Evolutionary conservation across 768 basidiomycete genomes (phyloP).

Genomic region (Lepiota venenata): DNA sequence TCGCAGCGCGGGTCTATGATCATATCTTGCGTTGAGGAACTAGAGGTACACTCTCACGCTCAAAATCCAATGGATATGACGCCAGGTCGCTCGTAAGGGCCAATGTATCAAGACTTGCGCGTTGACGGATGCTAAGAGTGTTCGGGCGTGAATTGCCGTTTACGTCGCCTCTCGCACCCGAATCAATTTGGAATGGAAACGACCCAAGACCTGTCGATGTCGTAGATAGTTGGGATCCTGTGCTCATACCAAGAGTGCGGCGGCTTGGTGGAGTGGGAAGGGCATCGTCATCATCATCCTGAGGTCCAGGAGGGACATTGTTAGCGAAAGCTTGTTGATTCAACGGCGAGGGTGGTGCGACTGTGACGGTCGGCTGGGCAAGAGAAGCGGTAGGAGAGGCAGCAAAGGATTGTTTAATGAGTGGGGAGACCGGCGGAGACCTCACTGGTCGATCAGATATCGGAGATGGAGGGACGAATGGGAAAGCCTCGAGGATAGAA

Average conservation of each 20-base stretch:
- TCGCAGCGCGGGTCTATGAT: not conserved
- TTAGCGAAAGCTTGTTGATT: conserved; percentile 42
- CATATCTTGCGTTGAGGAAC: conserved; percentile 15
- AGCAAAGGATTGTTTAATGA: conserved; percentile 53
- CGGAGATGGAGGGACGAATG: conserved; percentile 86
- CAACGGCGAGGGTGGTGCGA: conserved; percentile 53
- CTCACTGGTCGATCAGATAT: conserved; percentile 79
- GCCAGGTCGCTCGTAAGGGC: conserved; percentile 80
- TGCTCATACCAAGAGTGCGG: conserved; percentile 66
- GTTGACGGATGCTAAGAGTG: conserved; percentile 43
- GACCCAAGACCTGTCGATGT: conserved; percentile 78
- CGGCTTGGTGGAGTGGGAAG: conserved; percentile 58
- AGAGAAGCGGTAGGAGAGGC: conserved; percentile 57
- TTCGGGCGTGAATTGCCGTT: conserved; percentile 23
- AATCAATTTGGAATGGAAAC: conserved; percentile 85
- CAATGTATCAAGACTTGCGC: conserved; percentile 83
- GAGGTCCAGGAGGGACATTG: conserved; percentile 12
- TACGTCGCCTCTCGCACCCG: conserved; percentile 39
- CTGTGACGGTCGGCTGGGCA: conserved; percentile 44
- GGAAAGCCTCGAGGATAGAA: conserved; percentile 84
- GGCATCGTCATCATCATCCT: conserved; percentile 23
- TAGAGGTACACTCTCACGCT: conserved; percentile 39
- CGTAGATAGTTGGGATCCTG: conserved; percentile 73
- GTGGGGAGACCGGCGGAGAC: conserved; percentile 72
- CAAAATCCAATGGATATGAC: conserved; percentile 80